Base-by-base conservation (phyloP, 352 stramenopile genomes). In the Globisporangium mamillatum region DNA sequence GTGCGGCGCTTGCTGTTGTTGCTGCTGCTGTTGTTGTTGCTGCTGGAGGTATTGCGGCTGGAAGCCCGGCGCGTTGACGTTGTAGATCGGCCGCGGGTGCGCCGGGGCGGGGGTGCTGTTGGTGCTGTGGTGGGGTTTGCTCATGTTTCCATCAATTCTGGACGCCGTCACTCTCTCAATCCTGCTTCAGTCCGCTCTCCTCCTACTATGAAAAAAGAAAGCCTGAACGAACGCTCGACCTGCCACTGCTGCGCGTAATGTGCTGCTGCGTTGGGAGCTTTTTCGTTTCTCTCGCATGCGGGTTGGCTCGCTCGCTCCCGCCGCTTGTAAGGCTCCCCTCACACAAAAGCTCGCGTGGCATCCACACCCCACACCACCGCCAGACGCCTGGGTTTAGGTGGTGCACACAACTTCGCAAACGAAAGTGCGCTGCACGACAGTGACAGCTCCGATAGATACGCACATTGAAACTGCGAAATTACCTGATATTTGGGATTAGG, bases 81-180 rank as follows among this genome's bases (percentile, higher is more conserved):
- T 68, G 68, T 81, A 86, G 16, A 52, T 24, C 44, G 44, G 72
- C 66, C 62, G 60, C 63, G 64, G 64, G 12, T 57, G 64, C 55
- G 55, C 22, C 44, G 57, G 38, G 38, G 63, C 22, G 66, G 55
- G 72, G 48, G 46, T 74, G 63, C 34, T 50, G 34, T 38, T 67
- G 55, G 10, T 66, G 60, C 32, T 67, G 46, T 86, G 76, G 46
- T 85, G 78, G 59, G 76, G 67, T 73, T 86, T 46, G 38, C 12
- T 89, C 80, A 75, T 66, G 69, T 44, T 82, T 78, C 71, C 79
- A 85, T 88, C 66, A 58, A 87, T 69, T 57, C 63, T 14, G 5
- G 48, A 62, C 41, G 38, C 59, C 38, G 29, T 5, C 9, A 44
- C 24, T 46, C 46, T 60, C 38, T 20, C 41, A 20, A 18, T 46